Percentiles rank a stretch among this genome's conserved stretches.
Conservation (phyloP, 106 monocot genomes). For the Allium cepa region DNA sequence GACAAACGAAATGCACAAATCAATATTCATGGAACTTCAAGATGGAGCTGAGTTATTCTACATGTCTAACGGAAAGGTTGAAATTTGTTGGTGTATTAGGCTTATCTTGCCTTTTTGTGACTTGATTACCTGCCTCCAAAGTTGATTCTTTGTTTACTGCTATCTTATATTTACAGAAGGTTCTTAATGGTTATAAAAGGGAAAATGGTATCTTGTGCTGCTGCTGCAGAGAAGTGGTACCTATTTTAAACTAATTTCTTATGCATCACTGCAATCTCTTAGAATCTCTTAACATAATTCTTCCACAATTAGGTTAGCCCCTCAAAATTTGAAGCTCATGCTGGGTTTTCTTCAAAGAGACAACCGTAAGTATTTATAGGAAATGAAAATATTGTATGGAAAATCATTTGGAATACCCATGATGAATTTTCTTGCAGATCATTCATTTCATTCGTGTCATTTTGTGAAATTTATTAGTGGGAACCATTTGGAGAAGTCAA, state of each 20-base stretch:
- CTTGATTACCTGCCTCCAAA: neutral
- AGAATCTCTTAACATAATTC: neutral
- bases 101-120: neutral
- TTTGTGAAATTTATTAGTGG: too few species aligned
- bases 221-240: slow-evolving; percentile 50
- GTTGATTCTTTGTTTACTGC: neutral
- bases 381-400: too few species aligned
- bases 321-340: slow-evolving; percentile 60
- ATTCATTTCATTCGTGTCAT: too few species aligned
- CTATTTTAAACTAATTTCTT: neutral
- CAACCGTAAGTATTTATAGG: slow-evolving; percentile 46
- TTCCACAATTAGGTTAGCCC: slow-evolving; percentile 33
- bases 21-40: slow-evolving; percentile 47
- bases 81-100: neutral
- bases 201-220: slow-evolving; percentile 43
- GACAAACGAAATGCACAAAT: slow-evolving; percentile 29
- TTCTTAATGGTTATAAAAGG: slow-evolving; percentile 43
- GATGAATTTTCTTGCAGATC: too few species aligned
- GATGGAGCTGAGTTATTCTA: slow-evolving; percentile 52
- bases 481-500: too few species aligned
- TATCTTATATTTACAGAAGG: slow-evolving; percentile 21
- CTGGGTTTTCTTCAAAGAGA: slow-evolving; percentile 28
- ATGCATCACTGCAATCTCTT: neutral
- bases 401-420: too few species aligned
- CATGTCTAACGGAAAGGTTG: slow-evolving; percentile 36